Conservation (phyloP, 106 monocot genomes). For the Agapanthus africanus region DNA sequence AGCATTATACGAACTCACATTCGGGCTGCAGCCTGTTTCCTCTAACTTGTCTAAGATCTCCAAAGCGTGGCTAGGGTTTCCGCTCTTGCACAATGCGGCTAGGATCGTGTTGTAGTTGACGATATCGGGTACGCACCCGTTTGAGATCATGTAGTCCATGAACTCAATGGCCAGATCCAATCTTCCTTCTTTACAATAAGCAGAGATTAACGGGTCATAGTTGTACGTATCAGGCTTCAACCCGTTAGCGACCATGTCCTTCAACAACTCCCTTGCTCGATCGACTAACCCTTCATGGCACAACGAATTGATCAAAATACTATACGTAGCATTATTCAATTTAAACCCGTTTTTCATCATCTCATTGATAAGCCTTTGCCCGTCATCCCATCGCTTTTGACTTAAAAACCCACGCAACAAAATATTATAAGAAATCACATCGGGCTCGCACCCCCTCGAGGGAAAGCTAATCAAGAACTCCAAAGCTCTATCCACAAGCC, state of each 20-base stretch:
- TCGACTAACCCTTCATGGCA: constrained; percentile 44
- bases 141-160: constrained; percentile 48
- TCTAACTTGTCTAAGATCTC: constrained; percentile 35
- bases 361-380: constrained; percentile 24
- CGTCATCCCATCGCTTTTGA: constrained; percentile 31
- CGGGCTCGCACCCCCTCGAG: constrained; percentile 22
- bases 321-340: constrained; percentile 46
- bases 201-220: constrained; percentile 53
- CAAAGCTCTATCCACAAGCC: constrained; percentile 31
- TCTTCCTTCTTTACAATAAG: constrained; percentile 52
- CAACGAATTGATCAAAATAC: constrained; percentile 42
- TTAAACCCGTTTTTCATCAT: constrained; percentile 23
- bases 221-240: constrained; percentile 48
- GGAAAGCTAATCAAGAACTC: constrained; percentile 31
- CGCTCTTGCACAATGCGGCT: constrained; percentile 53
- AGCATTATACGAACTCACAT: constrained; percentile 51
- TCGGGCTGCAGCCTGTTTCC: constrained; percentile 34
- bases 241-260: constrained; percentile 42
- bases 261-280: constrained; percentile 37
- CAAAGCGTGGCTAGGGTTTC: constrained; percentile 33
- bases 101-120: constrained; percentile 68
- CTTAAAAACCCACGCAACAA: constrained; percentile 30
- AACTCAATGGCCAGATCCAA: constrained; percentile 46
- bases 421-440: constrained; percentile 51
- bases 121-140: constrained; percentile 56